Evolutionary conservation across 1,284 basidiomycete genomes (phyloP), one percentile per base, ranked within the genome.

Genomic region (Puccinia sorghi): DNA sequence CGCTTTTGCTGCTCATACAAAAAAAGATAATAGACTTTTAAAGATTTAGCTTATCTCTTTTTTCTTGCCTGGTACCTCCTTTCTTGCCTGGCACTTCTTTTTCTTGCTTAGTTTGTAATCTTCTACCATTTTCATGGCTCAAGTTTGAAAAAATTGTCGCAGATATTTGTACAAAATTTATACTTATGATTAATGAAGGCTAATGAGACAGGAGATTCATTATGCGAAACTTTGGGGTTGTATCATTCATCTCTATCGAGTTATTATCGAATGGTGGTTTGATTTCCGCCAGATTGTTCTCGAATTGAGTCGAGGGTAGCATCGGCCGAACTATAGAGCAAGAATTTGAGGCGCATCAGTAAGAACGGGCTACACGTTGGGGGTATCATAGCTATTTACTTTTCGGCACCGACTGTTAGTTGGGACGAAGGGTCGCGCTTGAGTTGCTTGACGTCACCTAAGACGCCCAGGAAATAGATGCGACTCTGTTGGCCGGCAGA

Each of bases 391-490:
- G n/a, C n/a, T n/a, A n/a, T 56, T 70, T 12, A 79, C 76, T 72
- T 79, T 63, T 79, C 67, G 17, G 67, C 69, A n/a, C 67, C 76
- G 15, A 79, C 76, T 15, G 54, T 72, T 25, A 79, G 43, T 64
- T 79, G 76, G n/a, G 76, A 71, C n/a, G 76, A 48, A 37, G 76
- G 76, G n/a, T 71, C 69, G 52, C 56, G 54, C 46, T 71, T 79
- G 20, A 72, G 61, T 41, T 79, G 76, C 41, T 79, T 79, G 37
- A 72, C 67, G 48, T 79, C 76, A 22, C 76, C 76, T n/a, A 79
- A 54, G 8, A 50, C 67, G 39, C 76, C 76, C 61, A 79, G 41
- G 63, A 63, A 79, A 56, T 70, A 79, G 13, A 79, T 56, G 8
- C 67, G 67, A 52, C 67, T 70, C 27, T 48, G 27, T 57, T 79